These are phyloP conservation scores for Malbranchea cinnamomea DNA, from an alignment of 2,329 filamentous ascomycete species.

Conservation along the genomic window DNA sequence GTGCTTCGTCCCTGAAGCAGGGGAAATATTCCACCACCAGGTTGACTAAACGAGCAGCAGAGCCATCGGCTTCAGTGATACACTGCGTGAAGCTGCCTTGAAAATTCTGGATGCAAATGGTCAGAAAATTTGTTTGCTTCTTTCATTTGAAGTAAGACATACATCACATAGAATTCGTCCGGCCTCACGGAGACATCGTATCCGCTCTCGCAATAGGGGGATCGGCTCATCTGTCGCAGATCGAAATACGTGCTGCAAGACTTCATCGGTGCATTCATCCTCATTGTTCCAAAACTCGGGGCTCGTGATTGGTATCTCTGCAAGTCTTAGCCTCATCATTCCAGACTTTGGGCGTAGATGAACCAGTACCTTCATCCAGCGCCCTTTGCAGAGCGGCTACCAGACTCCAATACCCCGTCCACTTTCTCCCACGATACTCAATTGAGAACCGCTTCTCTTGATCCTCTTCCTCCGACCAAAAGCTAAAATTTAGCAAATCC, in stretches of 20 bases:
- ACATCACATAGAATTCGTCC: conserved; percentile 66
- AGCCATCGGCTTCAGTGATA: conserved; percentile 58
- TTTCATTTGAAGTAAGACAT: conserved; percentile 12
- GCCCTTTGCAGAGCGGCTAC: conserved; percentile 78
- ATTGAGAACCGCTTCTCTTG: conserved; percentile 60
- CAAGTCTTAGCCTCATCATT: conserved; percentile 9
- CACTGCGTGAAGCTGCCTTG: conserved; percentile 58
- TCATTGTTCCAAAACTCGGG: conserved; percentile 75
- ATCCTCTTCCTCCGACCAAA: conserved; percentile 66
- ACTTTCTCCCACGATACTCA: conserved; percentile 62
- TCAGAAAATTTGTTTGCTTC: background rate
- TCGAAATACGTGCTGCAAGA: conserved; percentile 64
- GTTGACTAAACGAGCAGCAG: conserved; percentile 75
- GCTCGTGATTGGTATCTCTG: conserved; percentile 75
- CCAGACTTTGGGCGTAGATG: background rate
- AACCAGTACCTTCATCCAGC: conserved; percentile 61
- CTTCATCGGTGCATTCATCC: conserved; percentile 58
- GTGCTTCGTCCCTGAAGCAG: conserved; percentile 71
- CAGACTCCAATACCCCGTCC: conserved; percentile 93
- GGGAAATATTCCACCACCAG: conserved; percentile 65
- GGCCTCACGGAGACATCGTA: conserved; percentile 68
- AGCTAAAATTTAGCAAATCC: conserved; percentile 93
- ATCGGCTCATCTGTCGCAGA: conserved; percentile 78
- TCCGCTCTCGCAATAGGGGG: conserved; percentile 63
- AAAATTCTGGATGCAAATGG: conserved; percentile 46